A percentile compares a stretch with the other conserved stretches of the same genome.
Evolutionary conservation across 2,329 filamentous ascomycete species (phyloP).

Genomic region (Camillea tinctor): DNA sequence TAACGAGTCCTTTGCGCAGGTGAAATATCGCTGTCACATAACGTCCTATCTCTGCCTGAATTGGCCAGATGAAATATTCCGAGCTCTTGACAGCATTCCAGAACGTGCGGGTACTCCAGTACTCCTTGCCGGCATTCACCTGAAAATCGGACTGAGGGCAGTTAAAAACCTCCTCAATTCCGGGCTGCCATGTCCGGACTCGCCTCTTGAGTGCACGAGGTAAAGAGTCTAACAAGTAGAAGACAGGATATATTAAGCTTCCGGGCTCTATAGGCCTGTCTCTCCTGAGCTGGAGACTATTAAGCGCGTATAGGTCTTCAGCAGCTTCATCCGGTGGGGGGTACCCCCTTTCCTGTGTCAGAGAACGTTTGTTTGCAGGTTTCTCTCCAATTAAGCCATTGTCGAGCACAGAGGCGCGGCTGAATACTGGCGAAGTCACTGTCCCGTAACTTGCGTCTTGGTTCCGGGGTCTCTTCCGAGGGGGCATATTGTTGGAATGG

Average conservation of each 20-base stretch:
- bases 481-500: background rate
- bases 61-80: constrained; percentile 16
- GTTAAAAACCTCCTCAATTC: constrained; percentile 5
- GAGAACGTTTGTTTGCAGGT: background rate
- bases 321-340: background rate
- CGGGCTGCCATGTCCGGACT: background rate
- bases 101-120: constrained; percentile 10
- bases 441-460: background rate
- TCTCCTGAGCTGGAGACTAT: constrained; percentile 10
- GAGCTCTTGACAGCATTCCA: constrained; percentile 2
- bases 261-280: constrained; percentile 4
- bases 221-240: constrained; percentile 1
- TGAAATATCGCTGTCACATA: constrained; percentile 15
- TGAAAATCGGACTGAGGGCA: background rate
- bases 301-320: constrained; percentile 12
- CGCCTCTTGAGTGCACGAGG: background rate
- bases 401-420: constrained; percentile 9
- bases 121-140: background rate
- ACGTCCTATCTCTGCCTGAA: constrained; percentile 6
- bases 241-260: constrained; percentile 3
- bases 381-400: constrained; percentile 16
- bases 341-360: background rate
- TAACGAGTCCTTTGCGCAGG: background rate
- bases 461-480: background rate
- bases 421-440: constrained; percentile 1